Evolutionary conservation across 2,329 filamentous ascomycete species (phyloP).

Genomic region (Cladosporium sp.): DNA sequence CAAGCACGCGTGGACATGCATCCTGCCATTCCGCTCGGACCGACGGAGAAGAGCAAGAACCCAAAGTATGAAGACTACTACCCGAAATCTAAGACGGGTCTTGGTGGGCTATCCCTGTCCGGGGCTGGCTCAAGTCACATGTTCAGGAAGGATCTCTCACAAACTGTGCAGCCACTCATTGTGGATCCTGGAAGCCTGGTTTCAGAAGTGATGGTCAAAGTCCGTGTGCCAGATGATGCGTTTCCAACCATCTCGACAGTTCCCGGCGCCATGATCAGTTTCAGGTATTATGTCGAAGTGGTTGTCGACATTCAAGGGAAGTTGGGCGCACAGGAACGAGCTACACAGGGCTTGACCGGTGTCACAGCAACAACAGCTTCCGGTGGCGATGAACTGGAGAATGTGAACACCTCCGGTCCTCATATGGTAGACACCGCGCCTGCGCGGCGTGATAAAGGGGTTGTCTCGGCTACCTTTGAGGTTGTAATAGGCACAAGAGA

Average conservation of each 20-base stretch:
- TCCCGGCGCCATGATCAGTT: slow-evolving; percentile 90
- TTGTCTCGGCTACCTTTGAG: slow-evolving; percentile 84
- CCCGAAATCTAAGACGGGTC: slow-evolving; percentile 78
- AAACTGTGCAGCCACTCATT: slow-evolving; percentile 82
- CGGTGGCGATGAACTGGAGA: slow-evolving; percentile 9
- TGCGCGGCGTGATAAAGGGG: slow-evolving; percentile 82
- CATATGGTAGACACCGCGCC: slow-evolving; percentile 84
- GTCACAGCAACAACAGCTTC: slow-evolving; percentile 20
- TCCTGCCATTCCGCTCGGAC: slow-evolving; percentile 56
- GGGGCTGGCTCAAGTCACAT: slow-evolving; percentile 83
- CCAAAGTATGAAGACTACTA: slow-evolving; percentile 79
- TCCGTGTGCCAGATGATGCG: slow-evolving; percentile 82
- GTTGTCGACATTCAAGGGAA: slow-evolving; percentile 90
- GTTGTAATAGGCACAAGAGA: slow-evolving; percentile 83
- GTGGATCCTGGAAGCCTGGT: slow-evolving; percentile 77
- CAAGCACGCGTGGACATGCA: slow-evolving; percentile 86
- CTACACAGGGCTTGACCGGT: slow-evolving; percentile 23
- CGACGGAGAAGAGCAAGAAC: slow-evolving; percentile 62
- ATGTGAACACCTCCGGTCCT: slow-evolving; percentile 29
- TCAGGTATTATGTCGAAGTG: slow-evolving; percentile 90
- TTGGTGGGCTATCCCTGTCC: slow-evolving; percentile 80
- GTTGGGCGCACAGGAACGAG: slow-evolving; percentile 67
- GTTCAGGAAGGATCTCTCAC: slow-evolving; percentile 92
- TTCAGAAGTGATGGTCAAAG: slow-evolving; percentile 73
- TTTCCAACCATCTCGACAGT: slow-evolving; percentile 91